phyloP scores from a whole-genome alignment of 305 asterid species.

The Plantago lanceolata region DNA sequence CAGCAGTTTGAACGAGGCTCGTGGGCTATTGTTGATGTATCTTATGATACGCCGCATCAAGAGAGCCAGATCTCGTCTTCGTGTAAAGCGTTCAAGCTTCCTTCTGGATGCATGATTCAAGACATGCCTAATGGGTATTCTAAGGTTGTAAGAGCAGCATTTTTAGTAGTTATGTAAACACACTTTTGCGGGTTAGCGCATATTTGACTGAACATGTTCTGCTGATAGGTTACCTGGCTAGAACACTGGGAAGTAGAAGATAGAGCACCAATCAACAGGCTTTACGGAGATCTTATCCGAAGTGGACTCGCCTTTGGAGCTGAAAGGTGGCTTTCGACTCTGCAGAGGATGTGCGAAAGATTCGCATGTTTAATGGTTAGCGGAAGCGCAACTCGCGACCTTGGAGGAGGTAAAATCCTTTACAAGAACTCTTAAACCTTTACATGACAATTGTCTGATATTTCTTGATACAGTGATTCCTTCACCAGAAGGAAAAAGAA shows the following conservation, averaged over 20 bases:
- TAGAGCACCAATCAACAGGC: constrained; percentile 48
- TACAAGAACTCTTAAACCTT: not conserved
- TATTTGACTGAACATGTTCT: not conserved
- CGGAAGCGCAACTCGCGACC: constrained; percentile 55
- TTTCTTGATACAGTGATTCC: constrained; percentile 81
- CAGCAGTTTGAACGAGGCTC: constrained; percentile 80
- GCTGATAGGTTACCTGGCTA: constrained; percentile 77
- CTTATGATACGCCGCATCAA: constrained; percentile 63
- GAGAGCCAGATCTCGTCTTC: constrained; percentile 49
- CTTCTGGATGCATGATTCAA: constrained; percentile 92
- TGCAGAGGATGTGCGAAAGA: constrained; percentile 78
- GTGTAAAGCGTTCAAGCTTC: constrained; percentile 56
- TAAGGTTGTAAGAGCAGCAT: constrained; percentile 62
- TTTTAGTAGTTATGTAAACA: not conserved
- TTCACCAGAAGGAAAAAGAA: constrained; percentile 71
- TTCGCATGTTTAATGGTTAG: constrained; percentile 67
- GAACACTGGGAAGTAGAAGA: constrained; percentile 94
- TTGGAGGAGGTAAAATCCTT: constrained; percentile 60
- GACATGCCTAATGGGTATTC: constrained; percentile 99
- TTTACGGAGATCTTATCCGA: constrained; percentile 66
- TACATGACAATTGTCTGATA: no score
- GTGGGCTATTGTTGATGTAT: constrained; percentile 85
- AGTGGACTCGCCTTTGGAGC: constrained; percentile 90
- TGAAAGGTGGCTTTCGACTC: constrained; percentile 72
- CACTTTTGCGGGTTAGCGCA: not conserved